Conservation (phyloP, 805 yeast genomes). For the Wickerhamomyces rabaulensis region DNA sequence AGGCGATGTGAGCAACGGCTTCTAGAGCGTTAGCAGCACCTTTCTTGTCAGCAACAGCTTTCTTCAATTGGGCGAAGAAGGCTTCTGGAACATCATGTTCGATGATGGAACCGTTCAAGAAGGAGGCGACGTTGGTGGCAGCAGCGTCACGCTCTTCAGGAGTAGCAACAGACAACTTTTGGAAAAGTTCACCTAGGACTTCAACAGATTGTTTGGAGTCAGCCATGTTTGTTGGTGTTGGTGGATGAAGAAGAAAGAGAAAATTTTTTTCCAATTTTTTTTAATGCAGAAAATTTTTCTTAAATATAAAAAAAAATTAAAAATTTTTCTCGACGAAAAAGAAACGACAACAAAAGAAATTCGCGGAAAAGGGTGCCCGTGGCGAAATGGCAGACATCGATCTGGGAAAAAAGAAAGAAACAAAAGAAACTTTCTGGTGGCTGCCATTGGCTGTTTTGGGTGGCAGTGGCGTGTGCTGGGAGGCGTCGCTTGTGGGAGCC, state of each 20-base stretch:
- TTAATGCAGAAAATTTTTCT: not conserved
- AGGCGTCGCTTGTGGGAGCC: too few relatives aligned
- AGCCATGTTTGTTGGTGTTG: conserved; percentile 28
- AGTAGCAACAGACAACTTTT: conserved; percentile 85
- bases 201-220: conserved; percentile 46
- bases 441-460: too few relatives aligned
- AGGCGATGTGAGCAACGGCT: conserved; percentile 83
- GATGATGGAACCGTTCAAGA: conserved; percentile 93
- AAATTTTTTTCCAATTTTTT: not conserved
- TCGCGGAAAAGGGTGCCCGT: not conserved
- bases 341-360: not conserved
- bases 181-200: conserved; percentile 90
- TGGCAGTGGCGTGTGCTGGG: too few relatives aligned
- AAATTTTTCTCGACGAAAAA: not conserved
- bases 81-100: conserved; percentile 96
- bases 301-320: not conserved
- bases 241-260: not conserved
- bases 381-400: not conserved
- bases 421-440: not conserved
- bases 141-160: conserved; percentile 79
- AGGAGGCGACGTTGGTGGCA: conserved; percentile 84
- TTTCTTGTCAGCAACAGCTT: conserved; percentile 80
- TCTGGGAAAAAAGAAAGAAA: not conserved
- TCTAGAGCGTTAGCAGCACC: conserved; percentile 73
- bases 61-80: conserved; percentile 74